A percentile compares a stretch with the other conserved stretches of the same genome.
Conservation (phyloP, 129 eudicot species). For the Rutidosis leptorrhynchoides region DNA sequence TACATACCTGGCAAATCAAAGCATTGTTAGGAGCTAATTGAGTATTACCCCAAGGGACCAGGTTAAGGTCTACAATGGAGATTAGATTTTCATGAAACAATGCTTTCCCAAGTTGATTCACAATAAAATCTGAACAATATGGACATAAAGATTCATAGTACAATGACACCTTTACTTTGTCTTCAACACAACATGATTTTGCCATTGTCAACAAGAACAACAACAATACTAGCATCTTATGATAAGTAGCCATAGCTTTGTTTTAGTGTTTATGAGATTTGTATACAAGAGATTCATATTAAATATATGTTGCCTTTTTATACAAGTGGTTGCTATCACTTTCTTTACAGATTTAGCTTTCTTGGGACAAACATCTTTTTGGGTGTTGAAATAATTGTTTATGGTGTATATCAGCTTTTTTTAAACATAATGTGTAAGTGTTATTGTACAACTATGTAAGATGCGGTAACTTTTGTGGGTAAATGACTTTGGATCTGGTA, state of each 20-base stretch:
- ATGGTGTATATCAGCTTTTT: conserved; percentile 31
- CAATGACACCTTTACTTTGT: conserved; percentile 58
- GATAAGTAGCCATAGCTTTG: conserved; percentile 35
- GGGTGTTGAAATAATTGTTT: conserved; percentile 19
- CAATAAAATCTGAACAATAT: conserved; percentile 75
- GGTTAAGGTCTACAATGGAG: conserved; percentile 66
- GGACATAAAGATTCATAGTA: conserved; percentile 91
- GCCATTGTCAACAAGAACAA: conserved; percentile 29
- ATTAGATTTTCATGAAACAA: conserved; percentile 50
- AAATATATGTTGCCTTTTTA: conserved; percentile 17
- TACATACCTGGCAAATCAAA: conserved; percentile 76
- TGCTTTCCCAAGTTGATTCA: conserved; percentile 56
- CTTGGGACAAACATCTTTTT: conserved; percentile 29
- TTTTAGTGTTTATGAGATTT: conserved; percentile 14
- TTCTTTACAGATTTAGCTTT: conserved; percentile 21
- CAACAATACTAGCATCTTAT: conserved; percentile 24
- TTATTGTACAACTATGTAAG: conserved; percentile 7
- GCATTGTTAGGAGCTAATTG: conserved; percentile 39
- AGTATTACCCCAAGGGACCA: conserved; percentile 96
- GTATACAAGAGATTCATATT: conserved; percentile 16
- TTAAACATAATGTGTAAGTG: conserved; percentile 1
- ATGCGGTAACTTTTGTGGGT: conserved; percentile 7
- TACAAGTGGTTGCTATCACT: conserved; percentile 15
- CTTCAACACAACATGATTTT: conserved; percentile 30
- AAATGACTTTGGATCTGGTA: background rate